A percentile compares a stretch with the other conserved stretches of the same genome.
These are phyloP conservation scores for Rhododendron griersonianum DNA, from an alignment of 148 eudicot species.

Conservation along the genomic window DNA sequence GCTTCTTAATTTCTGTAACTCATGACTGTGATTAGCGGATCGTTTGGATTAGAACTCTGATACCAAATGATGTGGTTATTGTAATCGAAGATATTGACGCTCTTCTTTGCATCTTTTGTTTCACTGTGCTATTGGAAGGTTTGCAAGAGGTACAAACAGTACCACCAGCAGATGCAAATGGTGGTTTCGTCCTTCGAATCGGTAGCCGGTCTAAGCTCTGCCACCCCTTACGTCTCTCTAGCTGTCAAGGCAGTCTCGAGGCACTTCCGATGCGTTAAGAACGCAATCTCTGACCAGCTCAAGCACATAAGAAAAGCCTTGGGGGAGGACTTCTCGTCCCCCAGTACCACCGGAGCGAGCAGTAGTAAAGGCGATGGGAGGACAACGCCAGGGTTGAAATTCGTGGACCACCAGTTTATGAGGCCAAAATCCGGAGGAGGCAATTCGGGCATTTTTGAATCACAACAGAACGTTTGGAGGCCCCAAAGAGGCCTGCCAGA, in stretches of 20 bases:
- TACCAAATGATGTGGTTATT: neutral
- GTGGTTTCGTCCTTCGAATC: constrained; percentile 37
- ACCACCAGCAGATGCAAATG: constrained; percentile 41
- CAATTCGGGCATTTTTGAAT: constrained; percentile 17
- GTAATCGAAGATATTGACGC: neutral
- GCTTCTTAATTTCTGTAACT: neutral
- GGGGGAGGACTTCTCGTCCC: constrained; percentile 32
- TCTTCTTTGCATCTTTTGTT: neutral
- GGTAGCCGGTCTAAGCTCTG: constrained; percentile 33
- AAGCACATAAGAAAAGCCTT: constrained; percentile 20
- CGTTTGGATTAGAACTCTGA: neutral
- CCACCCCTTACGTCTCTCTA: constrained; percentile 31
- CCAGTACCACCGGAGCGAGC: constrained; percentile 20
- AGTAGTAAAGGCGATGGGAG: constrained; percentile 22
- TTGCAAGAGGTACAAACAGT: constrained; percentile 40
- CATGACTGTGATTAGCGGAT: neutral
- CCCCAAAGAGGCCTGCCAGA: constrained; percentile 61
- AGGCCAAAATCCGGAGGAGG: constrained; percentile 22
- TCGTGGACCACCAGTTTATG: constrained; percentile 21
- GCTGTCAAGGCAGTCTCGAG: constrained; percentile 30
- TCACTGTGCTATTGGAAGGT: constrained; percentile 14
- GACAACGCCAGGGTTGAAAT: constrained; percentile 21
- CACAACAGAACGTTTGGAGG: constrained; percentile 41
- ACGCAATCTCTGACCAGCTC: constrained; percentile 34
- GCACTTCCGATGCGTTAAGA: constrained; percentile 32